Conservation (phyloP, 2,329 filamentous ascomycete species). For the Mycocentrospora acerina region DNA sequence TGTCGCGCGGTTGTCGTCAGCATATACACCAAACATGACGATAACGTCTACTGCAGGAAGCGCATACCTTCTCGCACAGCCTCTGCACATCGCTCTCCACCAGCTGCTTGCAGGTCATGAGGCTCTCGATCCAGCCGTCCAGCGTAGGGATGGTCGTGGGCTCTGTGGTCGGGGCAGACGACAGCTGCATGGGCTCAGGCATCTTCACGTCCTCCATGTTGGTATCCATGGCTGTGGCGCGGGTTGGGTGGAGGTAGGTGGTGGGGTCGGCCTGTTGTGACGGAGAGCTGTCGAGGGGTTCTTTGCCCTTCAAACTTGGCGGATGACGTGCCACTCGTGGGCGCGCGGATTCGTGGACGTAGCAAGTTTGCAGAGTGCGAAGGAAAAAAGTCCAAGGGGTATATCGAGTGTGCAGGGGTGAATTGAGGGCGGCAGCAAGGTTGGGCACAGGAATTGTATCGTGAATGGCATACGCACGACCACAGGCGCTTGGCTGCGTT, state of each 20-base stretch:
- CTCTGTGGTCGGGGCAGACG: slow-evolving; percentile 69
- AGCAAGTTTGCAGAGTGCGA: slow-evolving; percentile 3
- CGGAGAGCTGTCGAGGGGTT: slow-evolving; percentile 37
- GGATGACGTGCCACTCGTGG: slow-evolving; percentile 37
- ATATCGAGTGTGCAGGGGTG: slow-evolving; percentile 12
- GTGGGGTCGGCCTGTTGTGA: slow-evolving; percentile 30
- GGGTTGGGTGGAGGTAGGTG: slow-evolving; percentile 22
- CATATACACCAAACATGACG: neutral
- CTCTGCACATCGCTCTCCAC: slow-evolving; percentile 92
- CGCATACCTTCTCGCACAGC: slow-evolving; percentile 87
- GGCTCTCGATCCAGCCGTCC: slow-evolving; percentile 96
- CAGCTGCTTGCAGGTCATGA: slow-evolving; percentile 99
- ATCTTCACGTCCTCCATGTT: slow-evolving; percentile 98
- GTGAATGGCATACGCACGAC: slow-evolving; percentile 22
- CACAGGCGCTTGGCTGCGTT: slow-evolving; percentile 11
- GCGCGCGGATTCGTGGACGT: slow-evolving; percentile 9
- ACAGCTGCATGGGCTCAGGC: slow-evolving; percentile 73
- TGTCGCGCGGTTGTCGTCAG: slow-evolving; percentile 43
- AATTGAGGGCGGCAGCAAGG: slow-evolving; percentile 19
- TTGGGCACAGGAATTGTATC: slow-evolving; percentile 20
- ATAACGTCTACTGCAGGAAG: neutral
- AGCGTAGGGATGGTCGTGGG: slow-evolving; percentile 88
- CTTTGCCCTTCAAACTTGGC: slow-evolving; percentile 40
- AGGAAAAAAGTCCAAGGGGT: slow-evolving; percentile 2
- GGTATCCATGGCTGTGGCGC: slow-evolving; percentile 74